A percentile compares a stretch with the other conserved stretches of the same genome.
phyloP scores from a whole-genome alignment of 345 rosid genomes.

The Eucalyptus albens region DNA sequence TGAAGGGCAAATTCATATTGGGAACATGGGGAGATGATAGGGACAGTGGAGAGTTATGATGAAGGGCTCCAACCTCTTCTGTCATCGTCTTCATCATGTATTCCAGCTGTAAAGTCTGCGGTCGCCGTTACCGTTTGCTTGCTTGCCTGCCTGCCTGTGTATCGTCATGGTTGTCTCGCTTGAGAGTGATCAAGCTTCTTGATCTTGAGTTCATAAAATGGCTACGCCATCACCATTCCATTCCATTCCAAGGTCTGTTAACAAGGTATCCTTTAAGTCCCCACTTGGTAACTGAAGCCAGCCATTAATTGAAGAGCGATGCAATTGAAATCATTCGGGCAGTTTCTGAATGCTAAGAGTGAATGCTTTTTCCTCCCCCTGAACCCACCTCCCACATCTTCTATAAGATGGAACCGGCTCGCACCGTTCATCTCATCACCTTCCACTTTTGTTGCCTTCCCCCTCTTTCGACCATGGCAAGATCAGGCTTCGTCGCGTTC shows the following conservation, averaged over 20 bases:
- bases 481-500: neutral
- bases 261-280: neutral
- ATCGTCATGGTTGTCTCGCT: neutral
- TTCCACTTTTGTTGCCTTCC: neutral
- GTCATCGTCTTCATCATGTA: neutral
- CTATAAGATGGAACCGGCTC: neutral
- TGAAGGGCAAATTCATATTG: neutral
- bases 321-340: neutral
- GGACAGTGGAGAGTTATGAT: neutral
- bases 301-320: neutral
- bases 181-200: neutral
- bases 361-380: neutral
- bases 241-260: neutral
- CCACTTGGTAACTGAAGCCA: neutral
- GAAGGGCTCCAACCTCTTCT: neutral
- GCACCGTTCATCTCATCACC: neutral
- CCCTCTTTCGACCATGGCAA: neutral
- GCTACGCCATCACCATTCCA: neutral
- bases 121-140: neutral
- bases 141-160: neutral
- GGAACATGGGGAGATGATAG: neutral
- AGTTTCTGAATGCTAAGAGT: neutral
- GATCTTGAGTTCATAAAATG: neutral
- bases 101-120: neutral
- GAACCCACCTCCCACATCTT: neutral